Percentiles rank a stretch among this genome's conserved stretches.
Evolutionary conservation across 2,329 filamentous ascomycete species (phyloP).

Genomic region (Phialophora verrucosa): DNA sequence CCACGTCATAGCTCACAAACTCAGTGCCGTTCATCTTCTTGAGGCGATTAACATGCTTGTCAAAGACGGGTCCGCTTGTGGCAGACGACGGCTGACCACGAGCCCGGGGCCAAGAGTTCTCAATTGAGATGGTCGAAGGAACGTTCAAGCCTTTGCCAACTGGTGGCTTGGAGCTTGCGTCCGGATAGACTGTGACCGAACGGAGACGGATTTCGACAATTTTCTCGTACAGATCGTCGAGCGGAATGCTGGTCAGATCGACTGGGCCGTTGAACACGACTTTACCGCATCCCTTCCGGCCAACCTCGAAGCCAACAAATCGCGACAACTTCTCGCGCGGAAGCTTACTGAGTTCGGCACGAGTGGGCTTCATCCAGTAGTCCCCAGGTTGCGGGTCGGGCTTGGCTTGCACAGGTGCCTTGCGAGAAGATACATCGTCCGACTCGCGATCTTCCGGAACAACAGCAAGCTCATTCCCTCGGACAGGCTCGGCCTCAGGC

Average conservation of each 20-base stretch:
- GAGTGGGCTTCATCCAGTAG: slow-evolving; percentile 84
- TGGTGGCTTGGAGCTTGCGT: slow-evolving; percentile 76
- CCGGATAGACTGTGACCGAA: slow-evolving; percentile 84
- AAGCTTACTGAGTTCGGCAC: slow-evolving; percentile 78
- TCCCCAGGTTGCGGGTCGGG: slow-evolving; percentile 67
- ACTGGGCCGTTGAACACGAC: slow-evolving; percentile 82
- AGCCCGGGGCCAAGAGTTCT: slow-evolving; percentile 89
- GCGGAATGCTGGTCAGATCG: slow-evolving; percentile 77
- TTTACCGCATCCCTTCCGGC: slow-evolving; percentile 78
- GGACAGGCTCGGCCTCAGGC: slow-evolving; percentile 63
- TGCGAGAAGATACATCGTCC: slow-evolving; percentile 53
- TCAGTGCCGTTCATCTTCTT: slow-evolving; percentile 78
- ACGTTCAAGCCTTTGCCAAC: slow-evolving; percentile 90
- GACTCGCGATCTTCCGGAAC: slow-evolving; percentile 67
- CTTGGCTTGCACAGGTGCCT: slow-evolving; percentile 33
- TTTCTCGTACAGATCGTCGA: slow-evolving; percentile 78
- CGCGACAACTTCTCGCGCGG: slow-evolving; percentile 77
- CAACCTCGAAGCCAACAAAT: slow-evolving; percentile 77
- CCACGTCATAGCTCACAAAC: slow-evolving; percentile 78
- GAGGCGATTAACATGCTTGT: slow-evolving; percentile 83
- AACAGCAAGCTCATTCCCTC: slow-evolving; percentile 76
- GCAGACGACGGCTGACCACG: slow-evolving; percentile 63
- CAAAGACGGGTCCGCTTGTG: slow-evolving; percentile 68
- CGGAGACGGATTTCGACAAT: slow-evolving; percentile 79
- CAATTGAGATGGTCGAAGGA: slow-evolving; percentile 81